Evolutionary conservation across 352 stramenopile species (phyloP).

Genomic region (Peronospora belbahrii): DNA sequence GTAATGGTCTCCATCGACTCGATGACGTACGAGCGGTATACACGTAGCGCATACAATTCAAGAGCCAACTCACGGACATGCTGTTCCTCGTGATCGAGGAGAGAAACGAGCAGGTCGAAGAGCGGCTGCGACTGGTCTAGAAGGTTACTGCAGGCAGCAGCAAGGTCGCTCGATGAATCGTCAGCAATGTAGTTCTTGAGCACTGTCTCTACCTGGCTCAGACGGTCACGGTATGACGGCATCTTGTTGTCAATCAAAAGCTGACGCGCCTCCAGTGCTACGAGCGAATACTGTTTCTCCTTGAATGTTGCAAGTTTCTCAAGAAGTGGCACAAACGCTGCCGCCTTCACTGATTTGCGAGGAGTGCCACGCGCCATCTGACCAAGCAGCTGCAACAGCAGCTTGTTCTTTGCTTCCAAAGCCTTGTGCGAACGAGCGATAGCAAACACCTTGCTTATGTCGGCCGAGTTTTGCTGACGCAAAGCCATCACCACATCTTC

Average conservation of each 20-base stretch:
- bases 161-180: slow-evolving; percentile 37
- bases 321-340: slow-evolving; percentile 72
- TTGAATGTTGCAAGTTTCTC: slow-evolving; percentile 84
- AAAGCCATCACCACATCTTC: slow-evolving; percentile 80
- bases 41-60: slow-evolving; percentile 76
- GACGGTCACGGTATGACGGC: slow-evolving; percentile 90
- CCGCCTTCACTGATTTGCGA: slow-evolving; percentile 51
- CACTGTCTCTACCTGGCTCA: slow-evolving; percentile 71
- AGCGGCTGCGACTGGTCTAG: slow-evolving; percentile 81
- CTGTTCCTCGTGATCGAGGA: slow-evolving; percentile 64
- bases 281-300: slow-evolving; percentile 87
- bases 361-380: slow-evolving; percentile 41
- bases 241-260: slow-evolving; percentile 96
- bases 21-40: slow-evolving; percentile 84
- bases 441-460: slow-evolving; percentile 76
- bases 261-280: slow-evolving; percentile 92
- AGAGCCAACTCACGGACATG: slow-evolving; percentile 64
- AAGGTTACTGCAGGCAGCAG: slow-evolving; percentile 45
- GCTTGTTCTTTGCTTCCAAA: slow-evolving; percentile 81
- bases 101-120: slow-evolving; percentile 77
- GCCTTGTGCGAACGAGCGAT: slow-evolving; percentile 90
- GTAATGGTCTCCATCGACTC: slow-evolving; percentile 74
- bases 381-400: slow-evolving; percentile 64
- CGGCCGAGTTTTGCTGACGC: slow-evolving; percentile 86
- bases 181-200: slow-evolving; percentile 63